Base-by-base conservation (phyloP, 805 yeast genomes). In the Ogataea corticis region DNA sequence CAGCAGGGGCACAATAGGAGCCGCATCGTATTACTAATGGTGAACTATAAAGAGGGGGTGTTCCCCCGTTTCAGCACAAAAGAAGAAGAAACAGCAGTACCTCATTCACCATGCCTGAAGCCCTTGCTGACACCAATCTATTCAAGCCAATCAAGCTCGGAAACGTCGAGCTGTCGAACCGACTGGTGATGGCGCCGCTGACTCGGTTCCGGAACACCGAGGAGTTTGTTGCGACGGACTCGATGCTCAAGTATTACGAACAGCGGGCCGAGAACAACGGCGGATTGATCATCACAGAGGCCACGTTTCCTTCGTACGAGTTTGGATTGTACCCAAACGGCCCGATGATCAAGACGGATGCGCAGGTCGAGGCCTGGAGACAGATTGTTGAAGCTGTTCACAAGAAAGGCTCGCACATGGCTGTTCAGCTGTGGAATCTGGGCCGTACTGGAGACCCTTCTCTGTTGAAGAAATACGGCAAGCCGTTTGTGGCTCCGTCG, bases 281-380 rank as follows among this genome's bases (percentile, higher is more conserved):
- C 15, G 74, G 86, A n/a, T 62, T 85, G 50, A 50, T 83, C 23
- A 74, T 80, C 52, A 67, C 83, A 7, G 90, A 84, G 59, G 88
- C 81, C 12, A 74, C 84, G 0, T 71, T 70, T 54, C 70, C 73
- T n/a, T 65, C 79, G 12, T 55, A 64, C 2, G 44, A 61, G 68
- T 69, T 69, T 59, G 66, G 82, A 38, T 68, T 76, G 18, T 70
- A 67, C 47, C 61, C 59, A n/a, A 45, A 61, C 27, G 75, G 67
- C 2, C 83, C 85, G 16, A 80, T 80, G 54, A 71, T 81, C 42
- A 73, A 69, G 65, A 71, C 65, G 19, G 71, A 73, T 3, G 62
- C 65, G 23, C 86, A 81, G 52, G 67, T 69, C 14, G 57, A 54
- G 14, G 72, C 70, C 3, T 81, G 85, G 83, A 70, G 69, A 49